These are phyloP conservation scores for Vicia sativa DNA, from an alignment of 306 rosid species.

Conservation along the genomic window DNA sequence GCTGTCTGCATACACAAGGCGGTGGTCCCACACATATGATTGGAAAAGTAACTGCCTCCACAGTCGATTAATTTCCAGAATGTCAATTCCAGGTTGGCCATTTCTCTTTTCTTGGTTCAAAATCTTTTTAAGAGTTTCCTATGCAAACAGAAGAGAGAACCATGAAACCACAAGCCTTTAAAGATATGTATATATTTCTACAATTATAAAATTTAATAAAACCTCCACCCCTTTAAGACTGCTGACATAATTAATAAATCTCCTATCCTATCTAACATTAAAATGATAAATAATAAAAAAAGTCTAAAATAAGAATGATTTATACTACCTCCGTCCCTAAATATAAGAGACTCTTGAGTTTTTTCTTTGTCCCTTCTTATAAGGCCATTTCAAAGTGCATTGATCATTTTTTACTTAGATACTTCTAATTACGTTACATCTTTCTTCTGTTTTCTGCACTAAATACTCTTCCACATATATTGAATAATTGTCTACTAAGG, in stretches of 20 bases:
- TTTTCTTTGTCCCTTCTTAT: no score
- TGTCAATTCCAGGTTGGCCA: conserved; percentile 71
- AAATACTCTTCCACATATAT: no score
- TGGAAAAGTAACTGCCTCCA: conserved; percentile 84
- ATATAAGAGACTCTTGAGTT: no score
- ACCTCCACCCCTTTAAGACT: conserved; percentile 11
- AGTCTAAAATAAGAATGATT: conserved; percentile 29
- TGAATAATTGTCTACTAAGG: no score
- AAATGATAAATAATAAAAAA: conserved; percentile 8
- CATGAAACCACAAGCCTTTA: conserved; percentile 33
- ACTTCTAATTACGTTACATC: no score
- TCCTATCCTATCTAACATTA: conserved; percentile 10
- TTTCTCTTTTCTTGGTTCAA: conserved; percentile 56
- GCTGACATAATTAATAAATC: conserved; percentile 4
- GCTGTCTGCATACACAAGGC: conserved; percentile 58
- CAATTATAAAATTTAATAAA: conserved; percentile 27
- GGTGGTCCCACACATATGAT: conserved; percentile 86
- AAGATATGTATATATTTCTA: conserved; percentile 32
- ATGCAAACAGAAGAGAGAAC: conserved; percentile 31
- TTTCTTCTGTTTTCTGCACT: no score
- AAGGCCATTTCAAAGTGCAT: no score
- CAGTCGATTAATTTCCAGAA: conserved; percentile 80
- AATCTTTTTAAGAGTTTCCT: conserved; percentile 71
- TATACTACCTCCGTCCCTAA: neutral
- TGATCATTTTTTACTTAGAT: no score